These are phyloP conservation scores for Maudiozyma humilis DNA, from an alignment of 1,139 yeast species.

Conservation along the genomic window DNA sequence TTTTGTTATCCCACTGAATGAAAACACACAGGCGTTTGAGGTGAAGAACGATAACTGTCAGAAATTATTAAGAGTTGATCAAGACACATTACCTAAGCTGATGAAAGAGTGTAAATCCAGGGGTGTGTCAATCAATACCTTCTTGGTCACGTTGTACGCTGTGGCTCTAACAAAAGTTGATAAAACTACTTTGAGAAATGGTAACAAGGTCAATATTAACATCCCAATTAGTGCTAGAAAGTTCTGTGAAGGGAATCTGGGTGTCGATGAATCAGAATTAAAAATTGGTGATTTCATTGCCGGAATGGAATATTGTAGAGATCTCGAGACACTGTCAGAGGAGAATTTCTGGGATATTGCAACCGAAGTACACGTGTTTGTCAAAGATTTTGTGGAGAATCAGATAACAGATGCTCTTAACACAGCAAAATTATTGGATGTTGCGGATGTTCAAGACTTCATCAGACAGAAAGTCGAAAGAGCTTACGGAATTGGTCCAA, in stretches of 20 bases:
- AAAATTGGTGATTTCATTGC: constrained; percentile 24
- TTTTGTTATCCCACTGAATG: constrained; percentile 6
- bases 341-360: constrained; percentile 19
- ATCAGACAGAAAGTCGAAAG: constrained; percentile 15
- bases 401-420: constrained; percentile 15
- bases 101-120: constrained; percentile 17
- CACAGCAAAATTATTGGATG: constrained; percentile 22
- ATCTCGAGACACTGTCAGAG: not conserved
- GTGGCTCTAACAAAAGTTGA: constrained; percentile 10
- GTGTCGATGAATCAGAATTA: constrained; percentile 8
- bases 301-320: constrained; percentile 9
- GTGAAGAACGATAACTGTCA: constrained; percentile 21
- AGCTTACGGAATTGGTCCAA: constrained; percentile 13
- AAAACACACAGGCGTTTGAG: constrained; percentile 2
- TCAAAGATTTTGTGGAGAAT: constrained; percentile 9
- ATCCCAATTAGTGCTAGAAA: constrained; percentile 27
- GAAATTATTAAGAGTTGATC: constrained; percentile 12
- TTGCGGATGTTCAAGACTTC: constrained; percentile 16
- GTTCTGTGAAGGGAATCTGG: constrained; percentile 10
- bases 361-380: constrained; percentile 8
- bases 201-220: constrained; percentile 16
- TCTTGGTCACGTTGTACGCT: constrained; percentile 17
- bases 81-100: constrained; percentile 11
- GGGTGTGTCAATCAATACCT: constrained; percentile 22
- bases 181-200: constrained; percentile 6